Conservation (phyloP, 352 stramenopile genomes). For the Plasmopara muralis region DNA sequence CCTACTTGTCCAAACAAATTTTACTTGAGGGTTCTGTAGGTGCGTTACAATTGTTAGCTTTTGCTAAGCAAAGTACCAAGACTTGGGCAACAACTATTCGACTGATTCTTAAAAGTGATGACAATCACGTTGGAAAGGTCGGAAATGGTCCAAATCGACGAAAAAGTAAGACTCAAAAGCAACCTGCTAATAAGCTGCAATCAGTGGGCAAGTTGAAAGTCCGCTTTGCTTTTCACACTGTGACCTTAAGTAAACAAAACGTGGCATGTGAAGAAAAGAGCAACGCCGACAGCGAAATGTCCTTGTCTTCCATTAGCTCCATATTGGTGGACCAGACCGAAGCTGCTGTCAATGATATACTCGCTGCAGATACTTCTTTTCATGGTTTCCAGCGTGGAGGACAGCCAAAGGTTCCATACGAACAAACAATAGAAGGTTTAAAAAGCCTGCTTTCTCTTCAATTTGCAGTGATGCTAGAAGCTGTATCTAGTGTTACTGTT, state of each 20-base stretch:
- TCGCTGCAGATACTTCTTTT: not conserved
- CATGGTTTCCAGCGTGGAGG: not conserved
- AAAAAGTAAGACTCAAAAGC: not conserved
- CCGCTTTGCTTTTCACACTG: constrained; percentile 14
- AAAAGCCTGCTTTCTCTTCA: constrained; percentile 8
- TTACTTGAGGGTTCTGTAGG: constrained; percentile 13
- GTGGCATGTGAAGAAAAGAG: not conserved
- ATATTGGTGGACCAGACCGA: not conserved
- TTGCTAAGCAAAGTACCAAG: constrained; percentile 2
- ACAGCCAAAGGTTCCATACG: not conserved
- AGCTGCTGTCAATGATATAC: not conserved
- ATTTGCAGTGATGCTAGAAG: constrained; percentile 22
- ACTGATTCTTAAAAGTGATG: not conserved
- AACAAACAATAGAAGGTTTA: not conserved
- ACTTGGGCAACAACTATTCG: constrained; percentile 12
- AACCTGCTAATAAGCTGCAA: not conserved
- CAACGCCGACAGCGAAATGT: constrained; percentile 3
- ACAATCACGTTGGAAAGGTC: not conserved
- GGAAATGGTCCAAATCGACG: not conserved
- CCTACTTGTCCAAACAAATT: constrained; percentile 5
- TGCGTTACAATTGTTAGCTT: constrained; percentile 5
- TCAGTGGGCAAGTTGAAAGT: constrained; percentile 22
- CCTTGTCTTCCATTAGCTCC: constrained; percentile 13
- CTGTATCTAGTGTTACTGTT: not conserved
- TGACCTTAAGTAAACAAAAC: not conserved